Percentiles rank a stretch among this genome's conserved stretches.
Evolutionary conservation across 371 early-diverging fungal species (phyloP).

Genomic region (Syncephalis plumigaleata): DNA sequence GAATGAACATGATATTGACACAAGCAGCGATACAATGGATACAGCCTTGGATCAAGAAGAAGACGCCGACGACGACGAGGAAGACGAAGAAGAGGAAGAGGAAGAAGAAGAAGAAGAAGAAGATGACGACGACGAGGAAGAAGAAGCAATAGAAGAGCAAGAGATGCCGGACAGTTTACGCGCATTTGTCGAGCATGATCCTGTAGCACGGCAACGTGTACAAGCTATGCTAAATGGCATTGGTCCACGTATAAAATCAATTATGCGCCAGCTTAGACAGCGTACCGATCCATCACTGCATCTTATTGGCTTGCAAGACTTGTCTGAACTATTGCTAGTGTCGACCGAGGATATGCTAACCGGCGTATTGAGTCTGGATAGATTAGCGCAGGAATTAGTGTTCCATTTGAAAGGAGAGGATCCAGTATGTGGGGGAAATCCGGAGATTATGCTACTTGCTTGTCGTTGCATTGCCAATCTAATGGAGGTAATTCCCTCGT

Average conservation of each 20-base stretch:
- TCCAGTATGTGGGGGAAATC: constrained; percentile 16
- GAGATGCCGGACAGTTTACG: constrained; percentile 9
- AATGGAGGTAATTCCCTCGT: constrained; percentile 69
- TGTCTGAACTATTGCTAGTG: constrained; percentile 45
- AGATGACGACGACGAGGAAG: constrained; percentile 21
- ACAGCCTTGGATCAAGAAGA: constrained; percentile 15
- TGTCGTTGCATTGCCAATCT: constrained; percentile 78
- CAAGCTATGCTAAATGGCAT: constrained; percentile 11
- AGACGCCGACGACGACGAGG: constrained; percentile 13
- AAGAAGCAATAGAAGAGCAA: constrained; percentile 9
- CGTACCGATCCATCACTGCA: constrained; percentile 38
- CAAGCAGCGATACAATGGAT: constrained; percentile 10
- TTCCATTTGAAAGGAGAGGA: constrained; percentile 27
- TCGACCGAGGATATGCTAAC: constrained; percentile 45
- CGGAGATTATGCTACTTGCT: constrained; percentile 66
- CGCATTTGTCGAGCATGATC: constrained; percentile 19
- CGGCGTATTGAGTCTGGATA: constrained; percentile 30
- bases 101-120: constrained; percentile 20
- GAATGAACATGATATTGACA: constrained; percentile 7
- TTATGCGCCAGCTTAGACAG: constrained; percentile 25
- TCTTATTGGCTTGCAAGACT: constrained; percentile 41
- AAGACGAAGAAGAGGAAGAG: constrained; percentile 12
- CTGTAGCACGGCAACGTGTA: constrained; percentile 23
- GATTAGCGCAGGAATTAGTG: constrained; percentile 35
- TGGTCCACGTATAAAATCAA: constrained; percentile 21